Conservation (phyloP, 148 eudicot species). For the Heliosperma pusillum region DNA sequence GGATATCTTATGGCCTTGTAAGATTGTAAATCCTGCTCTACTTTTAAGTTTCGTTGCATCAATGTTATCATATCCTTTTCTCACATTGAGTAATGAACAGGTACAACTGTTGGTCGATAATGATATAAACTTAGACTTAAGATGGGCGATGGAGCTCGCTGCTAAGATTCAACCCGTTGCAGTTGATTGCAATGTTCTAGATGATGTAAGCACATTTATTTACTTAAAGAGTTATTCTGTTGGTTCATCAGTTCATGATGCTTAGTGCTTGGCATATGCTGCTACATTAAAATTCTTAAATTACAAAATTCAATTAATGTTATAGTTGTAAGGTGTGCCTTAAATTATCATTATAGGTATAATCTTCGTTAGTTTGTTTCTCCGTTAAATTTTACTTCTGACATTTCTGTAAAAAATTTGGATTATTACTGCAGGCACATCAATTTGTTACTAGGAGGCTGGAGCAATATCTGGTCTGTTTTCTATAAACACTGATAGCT, state of each 20-base stretch:
- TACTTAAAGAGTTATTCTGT: not conserved
- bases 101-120: slow-evolving; percentile 92
- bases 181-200: slow-evolving; percentile 51
- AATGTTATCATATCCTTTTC: slow-evolving; percentile 17
- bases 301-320: not conserved
- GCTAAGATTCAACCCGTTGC: slow-evolving; percentile 81
- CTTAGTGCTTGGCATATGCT: not conserved
- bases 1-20: slow-evolving; percentile 96
- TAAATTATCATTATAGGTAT: not conserved
- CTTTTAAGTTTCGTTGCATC: slow-evolving; percentile 5
- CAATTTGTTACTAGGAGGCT: slow-evolving; percentile 92
- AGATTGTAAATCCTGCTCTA: slow-evolving; percentile 21
- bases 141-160: slow-evolving; percentile 72
- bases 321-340: not conserved
- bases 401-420: slow-evolving; percentile 2
- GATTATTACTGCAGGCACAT: slow-evolving; percentile 52
- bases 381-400: not conserved
- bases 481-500: not conserved
- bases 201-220: slow-evolving; percentile 55
- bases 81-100: slow-evolving; percentile 29
- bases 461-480: slow-evolving; percentile 88
- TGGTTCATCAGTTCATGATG: not conserved
- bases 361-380: not conserved
- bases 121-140: slow-evolving; percentile 60
- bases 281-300: not conserved